Conservation (phyloP, 2,329 filamentous ascomycete genomes). For the Claviceps quebecensis region DNA sequence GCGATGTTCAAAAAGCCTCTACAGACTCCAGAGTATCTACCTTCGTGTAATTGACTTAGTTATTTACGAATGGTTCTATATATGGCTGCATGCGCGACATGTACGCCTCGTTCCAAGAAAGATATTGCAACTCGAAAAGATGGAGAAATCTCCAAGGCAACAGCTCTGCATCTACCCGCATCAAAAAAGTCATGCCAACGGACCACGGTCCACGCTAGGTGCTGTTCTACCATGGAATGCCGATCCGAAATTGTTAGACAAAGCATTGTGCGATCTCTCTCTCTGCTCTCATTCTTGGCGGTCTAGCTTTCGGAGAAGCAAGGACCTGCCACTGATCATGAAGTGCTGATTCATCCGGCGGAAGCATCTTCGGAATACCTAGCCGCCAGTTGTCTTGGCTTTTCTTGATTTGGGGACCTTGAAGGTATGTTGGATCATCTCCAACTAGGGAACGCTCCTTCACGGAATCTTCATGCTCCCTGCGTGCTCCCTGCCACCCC, state of each 20-base stretch:
- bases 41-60: too few relatives aligned
- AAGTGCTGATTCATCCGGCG: neutral
- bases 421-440: neutral
- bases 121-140: too few relatives aligned
- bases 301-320: neutral
- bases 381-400: neutral
- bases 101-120: neutral
- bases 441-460: neutral
- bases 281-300: neutral
- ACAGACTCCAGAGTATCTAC: too few relatives aligned
- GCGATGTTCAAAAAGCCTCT: too few relatives aligned
- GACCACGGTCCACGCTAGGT: neutral
- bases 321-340: neutral
- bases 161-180: constrained; percentile 3
- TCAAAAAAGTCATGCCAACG: neutral
- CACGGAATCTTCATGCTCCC: neutral
- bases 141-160: too few relatives aligned
- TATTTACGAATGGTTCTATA: too few relatives aligned
- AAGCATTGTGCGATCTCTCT: neutral
- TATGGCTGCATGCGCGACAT: neutral
- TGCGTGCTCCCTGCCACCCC: neutral
- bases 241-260: neutral
- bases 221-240: neutral
- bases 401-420: neutral
- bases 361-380: neutral